phyloP scores from a whole-genome alignment of 1,284 basidiomycete genomes.

The Pyrrhoderma lamaoense region DNA sequence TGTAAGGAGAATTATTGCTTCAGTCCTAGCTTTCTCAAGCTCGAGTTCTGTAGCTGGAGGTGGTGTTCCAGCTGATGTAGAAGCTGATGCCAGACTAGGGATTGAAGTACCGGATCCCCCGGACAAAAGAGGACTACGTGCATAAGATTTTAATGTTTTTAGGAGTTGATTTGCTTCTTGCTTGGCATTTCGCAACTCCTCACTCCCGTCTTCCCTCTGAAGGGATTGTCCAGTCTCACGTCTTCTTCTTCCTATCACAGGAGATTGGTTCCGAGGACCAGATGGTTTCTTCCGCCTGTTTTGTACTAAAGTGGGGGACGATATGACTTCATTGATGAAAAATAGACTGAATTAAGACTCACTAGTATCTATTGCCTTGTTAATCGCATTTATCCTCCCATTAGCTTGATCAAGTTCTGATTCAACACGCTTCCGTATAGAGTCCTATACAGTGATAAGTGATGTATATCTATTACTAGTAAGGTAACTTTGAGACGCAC shows the following conservation, averaged over 20 bases:
- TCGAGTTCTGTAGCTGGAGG: slow-evolving; percentile 37
- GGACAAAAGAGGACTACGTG: slow-evolving; percentile 26
- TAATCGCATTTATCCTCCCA: slow-evolving; percentile 61
- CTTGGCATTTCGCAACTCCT: slow-evolving; percentile 64
- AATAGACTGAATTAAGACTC: slow-evolving; percentile 21
- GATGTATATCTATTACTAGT: slow-evolving; percentile 14
- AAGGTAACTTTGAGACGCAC: slow-evolving; percentile 19
- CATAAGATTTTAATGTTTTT: slow-evolving; percentile 43
- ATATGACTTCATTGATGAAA: neutral
- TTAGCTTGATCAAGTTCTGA: slow-evolving; percentile 69
- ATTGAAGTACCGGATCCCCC: neutral
- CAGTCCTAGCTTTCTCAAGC: slow-evolving; percentile 48
- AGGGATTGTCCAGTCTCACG: slow-evolving; percentile 3
- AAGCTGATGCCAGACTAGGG: slow-evolving; percentile 24
- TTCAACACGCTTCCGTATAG: slow-evolving; percentile 65
- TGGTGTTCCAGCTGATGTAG: slow-evolving; percentile 31
- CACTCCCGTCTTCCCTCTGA: slow-evolving; percentile 24
- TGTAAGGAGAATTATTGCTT: slow-evolving; percentile 61
- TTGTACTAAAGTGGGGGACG: neutral
- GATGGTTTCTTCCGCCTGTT: slow-evolving; percentile 17
- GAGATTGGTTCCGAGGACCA: slow-evolving; percentile 11
- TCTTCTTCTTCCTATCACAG: slow-evolving; percentile 13
- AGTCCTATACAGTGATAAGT: slow-evolving; percentile 42
- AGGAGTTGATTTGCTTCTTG: slow-evolving; percentile 52
- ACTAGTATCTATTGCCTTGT: slow-evolving; percentile 57